phyloP scores from a whole-genome alignment of 129 eudicot genomes.

The Centaurea solstitialis region DNA sequence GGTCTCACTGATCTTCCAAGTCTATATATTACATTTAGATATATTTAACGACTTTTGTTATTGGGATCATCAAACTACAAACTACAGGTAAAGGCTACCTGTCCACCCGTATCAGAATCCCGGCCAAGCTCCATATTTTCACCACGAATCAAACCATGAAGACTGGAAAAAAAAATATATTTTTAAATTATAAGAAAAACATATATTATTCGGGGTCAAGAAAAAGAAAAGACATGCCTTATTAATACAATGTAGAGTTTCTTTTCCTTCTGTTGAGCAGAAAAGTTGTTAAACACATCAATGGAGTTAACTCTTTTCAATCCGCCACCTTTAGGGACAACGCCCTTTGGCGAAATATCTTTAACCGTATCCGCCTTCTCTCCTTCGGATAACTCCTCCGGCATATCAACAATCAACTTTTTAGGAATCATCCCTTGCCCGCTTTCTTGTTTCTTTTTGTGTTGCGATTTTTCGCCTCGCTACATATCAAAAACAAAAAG shows the following conservation, averaged over 20 bases:
- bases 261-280: conserved; percentile 60
- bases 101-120: conserved; percentile 93
- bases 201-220: neutral
- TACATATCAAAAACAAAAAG: conserved; percentile 26
- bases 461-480: conserved; percentile 64
- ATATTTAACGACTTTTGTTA: neutral
- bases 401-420: conserved; percentile 72
- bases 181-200: conserved; percentile 4
- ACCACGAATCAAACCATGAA: conserved; percentile 88
- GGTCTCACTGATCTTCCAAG: too few species aligned
- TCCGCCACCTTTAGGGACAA: conserved; percentile 48
- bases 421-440: conserved; percentile 59
- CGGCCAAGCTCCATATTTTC: conserved; percentile 93
- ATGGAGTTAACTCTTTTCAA: conserved; percentile 65
- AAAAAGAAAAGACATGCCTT: conserved; percentile 42
- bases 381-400: conserved; percentile 83
- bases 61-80: neutral
- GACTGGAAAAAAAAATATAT: conserved; percentile 40
- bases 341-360: conserved; percentile 56
- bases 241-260: conserved; percentile 74
- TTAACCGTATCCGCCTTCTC: conserved; percentile 58
- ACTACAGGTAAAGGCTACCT: conserved; percentile 43
- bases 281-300: conserved; percentile 66
- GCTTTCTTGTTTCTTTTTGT: conserved; percentile 34
- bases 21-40: neutral